phyloP scores from a whole-genome alignment of 2,329 filamentous ascomycete species.

The Colletotrichum sp. region DNA sequence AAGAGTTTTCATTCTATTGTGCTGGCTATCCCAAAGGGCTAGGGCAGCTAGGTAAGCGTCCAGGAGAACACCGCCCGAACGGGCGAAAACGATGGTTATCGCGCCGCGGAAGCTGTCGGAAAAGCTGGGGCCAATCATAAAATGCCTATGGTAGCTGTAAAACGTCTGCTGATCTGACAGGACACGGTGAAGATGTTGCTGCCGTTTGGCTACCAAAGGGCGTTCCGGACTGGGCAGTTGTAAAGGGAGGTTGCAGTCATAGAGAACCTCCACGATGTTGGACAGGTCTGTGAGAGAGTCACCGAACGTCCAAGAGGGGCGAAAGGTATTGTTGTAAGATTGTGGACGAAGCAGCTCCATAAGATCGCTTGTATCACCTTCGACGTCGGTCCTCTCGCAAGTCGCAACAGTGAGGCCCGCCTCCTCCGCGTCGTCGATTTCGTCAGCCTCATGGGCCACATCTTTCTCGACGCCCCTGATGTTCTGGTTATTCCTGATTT shows the following conservation, averaged over 20 bases:
- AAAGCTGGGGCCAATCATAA: neutral
- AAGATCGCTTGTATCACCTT: neutral
- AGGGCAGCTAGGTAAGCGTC: neutral
- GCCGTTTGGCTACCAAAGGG: neutral
- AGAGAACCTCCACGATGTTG: neutral
- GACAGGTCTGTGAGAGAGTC: fast-evolving
- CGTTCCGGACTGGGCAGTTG: neutral
- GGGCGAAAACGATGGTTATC: neutral
- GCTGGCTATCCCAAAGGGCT: neutral
- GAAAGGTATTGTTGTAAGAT: neutral
- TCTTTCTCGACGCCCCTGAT: neutral
- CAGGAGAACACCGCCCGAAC: neutral
- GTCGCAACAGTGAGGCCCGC: neutral
- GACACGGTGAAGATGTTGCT: neutral
- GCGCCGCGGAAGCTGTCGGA: neutral
- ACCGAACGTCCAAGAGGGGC: neutral
- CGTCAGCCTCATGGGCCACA: neutral
- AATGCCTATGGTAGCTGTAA: neutral
- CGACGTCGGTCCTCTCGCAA: neutral
- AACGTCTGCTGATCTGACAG: neutral
- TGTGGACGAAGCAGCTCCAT: neutral
- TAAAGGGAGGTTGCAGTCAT: neutral
- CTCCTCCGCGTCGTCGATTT: neutral
- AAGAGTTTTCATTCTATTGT: neutral
- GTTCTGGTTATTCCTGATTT: neutral